Percentiles rank a stretch among this genome's conserved stretches.
These are phyloP conservation scores for Groenewaldozyma tartarivorans DNA, from an alignment of 805 yeast genomes.

Conservation along the genomic window DNA sequence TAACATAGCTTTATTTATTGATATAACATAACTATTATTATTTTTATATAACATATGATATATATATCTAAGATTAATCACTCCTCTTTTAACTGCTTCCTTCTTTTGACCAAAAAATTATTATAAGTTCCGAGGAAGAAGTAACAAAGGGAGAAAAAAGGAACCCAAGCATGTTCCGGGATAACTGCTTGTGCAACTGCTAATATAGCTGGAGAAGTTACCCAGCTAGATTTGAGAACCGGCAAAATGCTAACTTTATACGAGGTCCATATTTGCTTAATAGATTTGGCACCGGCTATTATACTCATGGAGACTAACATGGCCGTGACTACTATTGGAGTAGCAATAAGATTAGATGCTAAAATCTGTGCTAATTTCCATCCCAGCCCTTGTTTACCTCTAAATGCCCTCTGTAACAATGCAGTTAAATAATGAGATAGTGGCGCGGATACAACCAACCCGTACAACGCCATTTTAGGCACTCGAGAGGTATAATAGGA, in stretches of 20 bases:
- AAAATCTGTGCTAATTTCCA: conserved; percentile 29
- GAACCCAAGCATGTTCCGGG: conserved; percentile 33
- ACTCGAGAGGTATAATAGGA: conserved; percentile 27
- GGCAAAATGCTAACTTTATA: conserved; percentile 24
- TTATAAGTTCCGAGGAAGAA: conserved; percentile 31
- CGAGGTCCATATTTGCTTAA: conserved; percentile 22
- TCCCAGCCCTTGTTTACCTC: conserved; percentile 20
- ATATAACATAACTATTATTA: not conserved
- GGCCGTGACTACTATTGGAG: conserved; percentile 26
- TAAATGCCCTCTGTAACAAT: conserved; percentile 27
- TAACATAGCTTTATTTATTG: not conserved
- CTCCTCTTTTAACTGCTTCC: conserved; percentile 4
- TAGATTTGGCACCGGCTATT: conserved; percentile 28
- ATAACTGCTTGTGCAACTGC: conserved; percentile 30
- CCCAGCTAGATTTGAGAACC: conserved; percentile 28
- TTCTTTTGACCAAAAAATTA: conserved; percentile 27
- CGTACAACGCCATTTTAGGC: conserved; percentile 31
- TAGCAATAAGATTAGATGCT: conserved; percentile 25
- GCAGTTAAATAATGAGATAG: conserved; percentile 28
- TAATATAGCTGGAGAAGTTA: conserved; percentile 28
- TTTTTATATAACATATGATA: not conserved
- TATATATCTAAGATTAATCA: not conserved
- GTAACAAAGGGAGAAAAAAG: conserved; percentile 30
- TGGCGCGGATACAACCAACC: conserved; percentile 29
- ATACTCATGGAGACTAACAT: conserved; percentile 28